phyloP scores from a whole-genome alignment of 2,329 filamentous ascomycete genomes.

The Clonostachys byssicola region DNA sequence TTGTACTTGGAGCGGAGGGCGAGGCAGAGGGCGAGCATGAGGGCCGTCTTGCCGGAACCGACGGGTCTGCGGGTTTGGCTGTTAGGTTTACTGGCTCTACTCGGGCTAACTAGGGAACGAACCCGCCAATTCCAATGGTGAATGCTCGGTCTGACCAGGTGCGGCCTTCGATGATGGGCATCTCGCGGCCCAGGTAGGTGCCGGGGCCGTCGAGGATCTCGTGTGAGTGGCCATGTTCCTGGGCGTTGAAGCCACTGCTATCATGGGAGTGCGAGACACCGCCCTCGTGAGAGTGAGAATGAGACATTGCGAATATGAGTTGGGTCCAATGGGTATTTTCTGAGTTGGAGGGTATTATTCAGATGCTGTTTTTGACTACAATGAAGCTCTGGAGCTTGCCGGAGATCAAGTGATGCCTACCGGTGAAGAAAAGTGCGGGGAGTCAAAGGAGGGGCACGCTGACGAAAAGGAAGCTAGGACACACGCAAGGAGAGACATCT shows the following conservation, averaged over 20 bases:
- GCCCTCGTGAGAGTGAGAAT: slow-evolving; percentile 50
- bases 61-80: slow-evolving; percentile 62
- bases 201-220: slow-evolving; percentile 94
- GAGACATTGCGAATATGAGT: slow-evolving; percentile 21
- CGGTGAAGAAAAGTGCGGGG: no score
- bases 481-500: no score
- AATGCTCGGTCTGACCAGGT: slow-evolving; percentile 88
- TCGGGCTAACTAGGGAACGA: slow-evolving; percentile 18
- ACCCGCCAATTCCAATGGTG: slow-evolving; percentile 98
- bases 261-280: slow-evolving; percentile 55
- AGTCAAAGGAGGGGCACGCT: no score
- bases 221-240: slow-evolving; percentile 89
- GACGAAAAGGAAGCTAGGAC: no score
- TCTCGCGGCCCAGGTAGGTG: slow-evolving; percentile 83
- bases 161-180: slow-evolving; percentile 86
- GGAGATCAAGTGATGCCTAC: no score
- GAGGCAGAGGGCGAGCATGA: slow-evolving; percentile 91
- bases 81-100: not conserved
- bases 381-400: no score
- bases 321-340: no score
- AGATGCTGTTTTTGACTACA: no score
- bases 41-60: slow-evolving; percentile 92
- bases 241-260: slow-evolving; percentile 40
- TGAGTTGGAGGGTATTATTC: no score
- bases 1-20: slow-evolving; percentile 77